A percentile compares a stretch with the other conserved stretches of the same genome.
phyloP scores from a whole-genome alignment of 257 asterid species.

The Nicotiana paniculata region DNA sequence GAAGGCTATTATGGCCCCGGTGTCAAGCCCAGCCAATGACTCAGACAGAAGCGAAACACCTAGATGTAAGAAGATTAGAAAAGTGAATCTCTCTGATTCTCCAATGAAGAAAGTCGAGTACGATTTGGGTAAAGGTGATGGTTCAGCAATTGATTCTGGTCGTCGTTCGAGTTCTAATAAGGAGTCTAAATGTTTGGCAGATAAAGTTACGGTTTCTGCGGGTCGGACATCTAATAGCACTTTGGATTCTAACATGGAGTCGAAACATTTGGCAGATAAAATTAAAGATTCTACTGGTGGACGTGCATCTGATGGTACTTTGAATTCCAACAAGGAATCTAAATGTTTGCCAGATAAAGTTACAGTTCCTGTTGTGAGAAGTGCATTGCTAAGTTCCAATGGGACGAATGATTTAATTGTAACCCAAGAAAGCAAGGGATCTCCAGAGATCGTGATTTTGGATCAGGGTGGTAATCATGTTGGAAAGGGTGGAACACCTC shows the following conservation, averaged over 20 bases:
- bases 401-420: slow-evolving; percentile 15
- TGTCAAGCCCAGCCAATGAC: slow-evolving; percentile 27
- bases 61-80: slow-evolving; percentile 25
- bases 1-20: slow-evolving; percentile 51
- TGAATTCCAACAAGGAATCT: slow-evolving; percentile 19
- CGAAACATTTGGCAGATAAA: slow-evolving; percentile 20
- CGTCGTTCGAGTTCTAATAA: slow-evolving; percentile 21
- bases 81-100: slow-evolving; percentile 19
- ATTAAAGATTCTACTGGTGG: slow-evolving; percentile 17
- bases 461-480: slow-evolving; percentile 12
- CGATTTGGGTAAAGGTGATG: slow-evolving; percentile 17
- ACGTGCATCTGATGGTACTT: slow-evolving; percentile 10
- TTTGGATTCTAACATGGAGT: slow-evolving; percentile 19
- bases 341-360: slow-evolving; percentile 21
- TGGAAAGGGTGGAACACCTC: slow-evolving; percentile 18
- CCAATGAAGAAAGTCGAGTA: slow-evolving; percentile 22
- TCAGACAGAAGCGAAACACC: slow-evolving; percentile 12
- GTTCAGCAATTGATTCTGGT: slow-evolving; percentile 18
- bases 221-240: slow-evolving; percentile 12
- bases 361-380: slow-evolving; percentile 12
- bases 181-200: slow-evolving; percentile 20
- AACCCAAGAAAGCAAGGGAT: slow-evolving; percentile 12
- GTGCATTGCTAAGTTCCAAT: neutral
- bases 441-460: slow-evolving; percentile 4
- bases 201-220: slow-evolving; percentile 20